These are phyloP conservation scores for Neurospora sp. DNA, from an alignment of 2,329 filamentous ascomycete species.

Conservation along the genomic window DNA sequence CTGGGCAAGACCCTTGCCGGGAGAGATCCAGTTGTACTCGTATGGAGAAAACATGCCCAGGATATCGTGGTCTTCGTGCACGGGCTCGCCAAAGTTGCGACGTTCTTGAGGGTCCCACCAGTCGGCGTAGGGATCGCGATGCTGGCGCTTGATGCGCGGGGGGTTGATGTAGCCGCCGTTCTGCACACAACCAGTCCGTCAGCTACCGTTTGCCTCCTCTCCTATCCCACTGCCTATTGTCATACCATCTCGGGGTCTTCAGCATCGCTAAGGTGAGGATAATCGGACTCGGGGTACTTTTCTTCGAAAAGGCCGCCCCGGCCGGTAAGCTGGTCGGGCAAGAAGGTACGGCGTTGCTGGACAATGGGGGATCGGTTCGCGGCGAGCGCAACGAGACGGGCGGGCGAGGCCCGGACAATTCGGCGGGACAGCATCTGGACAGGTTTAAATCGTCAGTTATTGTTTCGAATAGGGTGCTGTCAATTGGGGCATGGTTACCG, in stretches of 20 bases:
- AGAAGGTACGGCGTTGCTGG: conserved; percentile 45
- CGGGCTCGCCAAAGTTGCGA: conserved; percentile 90
- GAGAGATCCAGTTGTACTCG: conserved; percentile 74
- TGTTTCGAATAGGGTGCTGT: neutral
- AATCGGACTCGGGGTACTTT: conserved; percentile 42
- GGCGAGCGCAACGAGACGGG: conserved; percentile 36
- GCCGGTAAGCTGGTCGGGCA: conserved; percentile 40
- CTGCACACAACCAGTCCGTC: conserved; percentile 32
- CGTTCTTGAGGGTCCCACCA: conserved; percentile 99
- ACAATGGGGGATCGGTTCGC: conserved; percentile 41
- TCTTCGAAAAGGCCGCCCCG: conserved; percentile 35
- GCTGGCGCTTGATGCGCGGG: conserved; percentile 71
- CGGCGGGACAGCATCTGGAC: conserved; percentile 52
- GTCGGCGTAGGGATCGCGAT: conserved; percentile 83
- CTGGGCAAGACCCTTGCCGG: conserved; percentile 60
- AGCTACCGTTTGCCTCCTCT: conserved; percentile 4
- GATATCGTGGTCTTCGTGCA: conserved; percentile 93
- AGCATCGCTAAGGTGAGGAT: conserved; percentile 40
- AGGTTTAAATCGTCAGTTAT: neutral
- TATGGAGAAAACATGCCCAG: conserved; percentile 83
- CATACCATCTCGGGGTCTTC: conserved; percentile 57
- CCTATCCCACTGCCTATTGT: conserved; percentile 13
- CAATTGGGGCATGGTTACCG: conserved; percentile 15
- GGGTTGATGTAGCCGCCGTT: conserved; percentile 82
- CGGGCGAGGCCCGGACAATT: conserved; percentile 41